phyloP scores from a whole-genome alignment of 2,329 filamentous ascomycete genomes.

The Monosporascus ibericus region DNA sequence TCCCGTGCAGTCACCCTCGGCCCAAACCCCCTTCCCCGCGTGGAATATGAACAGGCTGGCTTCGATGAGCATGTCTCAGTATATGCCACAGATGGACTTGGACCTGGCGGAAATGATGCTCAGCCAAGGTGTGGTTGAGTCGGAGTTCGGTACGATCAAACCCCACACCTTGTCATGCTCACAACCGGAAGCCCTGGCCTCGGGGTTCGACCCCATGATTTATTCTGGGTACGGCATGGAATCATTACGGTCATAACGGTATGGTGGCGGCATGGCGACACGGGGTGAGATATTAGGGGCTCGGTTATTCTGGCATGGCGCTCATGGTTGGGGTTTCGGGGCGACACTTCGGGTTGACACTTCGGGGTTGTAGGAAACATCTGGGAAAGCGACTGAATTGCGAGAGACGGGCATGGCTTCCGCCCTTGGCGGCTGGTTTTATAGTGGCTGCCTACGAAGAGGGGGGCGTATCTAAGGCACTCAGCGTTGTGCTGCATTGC shows the following conservation, averaged over 20 bases:
- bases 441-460: background rate
- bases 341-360: too few relatives aligned
- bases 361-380: background rate
- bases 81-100: conserved; percentile 34
- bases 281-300: background rate
- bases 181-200: conserved; percentile 51
- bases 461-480: background rate
- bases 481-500: background rate
- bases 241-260: conserved; percentile 21
- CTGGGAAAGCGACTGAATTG: background rate
- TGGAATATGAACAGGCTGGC: conserved; percentile 29
- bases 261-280: background rate
- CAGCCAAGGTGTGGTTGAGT: conserved; percentile 44
- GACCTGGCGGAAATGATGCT: conserved; percentile 40
- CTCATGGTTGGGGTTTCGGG: background rate
- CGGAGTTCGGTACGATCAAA: conserved; percentile 49
- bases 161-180: conserved; percentile 47
- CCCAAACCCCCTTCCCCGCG: conserved; percentile 22
- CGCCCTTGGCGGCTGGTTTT: background rate
- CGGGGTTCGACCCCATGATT: conserved; percentile 49
- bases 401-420: background rate
- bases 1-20: conserved; percentile 23
- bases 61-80: conserved; percentile 35
- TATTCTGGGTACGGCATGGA: conserved; percentile 44
- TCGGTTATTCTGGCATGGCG: background rate